Conservation (phyloP, 2,329 filamentous ascomycete genomes). For the Penicillium capsulatum region DNA sequence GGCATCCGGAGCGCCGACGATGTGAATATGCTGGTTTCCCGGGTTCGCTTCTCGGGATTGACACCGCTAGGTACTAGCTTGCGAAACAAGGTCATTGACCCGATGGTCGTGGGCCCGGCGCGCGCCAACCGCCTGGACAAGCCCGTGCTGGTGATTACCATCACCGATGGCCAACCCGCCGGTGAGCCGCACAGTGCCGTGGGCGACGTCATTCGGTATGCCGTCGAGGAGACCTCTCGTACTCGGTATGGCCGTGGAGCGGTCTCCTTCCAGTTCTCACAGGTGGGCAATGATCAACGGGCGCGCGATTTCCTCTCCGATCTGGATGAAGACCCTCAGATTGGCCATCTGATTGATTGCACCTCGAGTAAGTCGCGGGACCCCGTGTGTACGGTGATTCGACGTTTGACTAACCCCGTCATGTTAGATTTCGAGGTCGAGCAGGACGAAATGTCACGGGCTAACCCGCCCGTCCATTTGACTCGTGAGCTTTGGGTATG, state of each 20-base stretch:
- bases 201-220: constrained; percentile 54
- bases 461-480: constrained; percentile 58
- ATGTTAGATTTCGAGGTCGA: constrained; percentile 61
- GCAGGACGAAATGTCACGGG: constrained; percentile 61
- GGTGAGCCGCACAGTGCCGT: constrained; percentile 57
- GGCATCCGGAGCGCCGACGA: constrained; percentile 56
- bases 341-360: constrained; percentile 62
- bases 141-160: constrained; percentile 61
- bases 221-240: constrained; percentile 49
- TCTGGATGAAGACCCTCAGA: constrained; percentile 59
- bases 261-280: constrained; percentile 65
- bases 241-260: constrained; percentile 55
- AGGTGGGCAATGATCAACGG: constrained; percentile 63
- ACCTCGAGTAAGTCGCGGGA: constrained; percentile 56
- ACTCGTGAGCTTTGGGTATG: constrained; percentile 61
- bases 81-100: constrained; percentile 60
- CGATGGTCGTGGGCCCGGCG: constrained; percentile 54
- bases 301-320: constrained; percentile 61
- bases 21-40: constrained; percentile 54
- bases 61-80: constrained; percentile 64
- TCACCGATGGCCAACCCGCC: constrained; percentile 63
- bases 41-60: constrained; percentile 60
- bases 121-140: constrained; percentile 54
- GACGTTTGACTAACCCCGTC: constrained; percentile 19
- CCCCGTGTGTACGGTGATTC: too few species aligned